A percentile compares a stretch with the other conserved stretches of the same genome.
Evolutionary conservation across 108 stramenopile species (phyloP).

Genomic region (Chaetoceros tenuissimus): DNA sequence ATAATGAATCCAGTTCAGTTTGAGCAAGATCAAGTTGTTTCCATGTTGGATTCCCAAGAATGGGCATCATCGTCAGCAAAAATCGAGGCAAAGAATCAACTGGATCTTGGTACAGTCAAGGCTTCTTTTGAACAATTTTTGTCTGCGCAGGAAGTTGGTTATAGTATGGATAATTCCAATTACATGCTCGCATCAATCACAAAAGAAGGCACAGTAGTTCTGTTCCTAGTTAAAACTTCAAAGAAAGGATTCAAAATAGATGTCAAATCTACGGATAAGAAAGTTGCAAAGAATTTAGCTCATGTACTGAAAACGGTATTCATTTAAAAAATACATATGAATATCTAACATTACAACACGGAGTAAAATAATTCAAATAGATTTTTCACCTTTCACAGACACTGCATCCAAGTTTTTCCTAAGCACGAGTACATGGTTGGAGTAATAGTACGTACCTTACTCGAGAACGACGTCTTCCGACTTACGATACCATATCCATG

Average conservation of each 20-base stretch:
- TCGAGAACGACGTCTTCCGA: too few species aligned
- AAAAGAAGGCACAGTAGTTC: slow-evolving; percentile 21
- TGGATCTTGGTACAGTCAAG: slow-evolving; percentile 11
- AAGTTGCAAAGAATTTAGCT: slow-evolving; percentile 24
- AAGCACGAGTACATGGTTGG: too few species aligned
- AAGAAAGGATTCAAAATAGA: slow-evolving; percentile 33
- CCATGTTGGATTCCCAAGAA: not conserved
- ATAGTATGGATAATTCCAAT: slow-evolving; percentile 12
- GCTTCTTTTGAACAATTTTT: slow-evolving; percentile 18
- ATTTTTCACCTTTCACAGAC: too few species aligned
- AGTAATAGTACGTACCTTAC: too few species aligned
- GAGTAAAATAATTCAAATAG: too few species aligned
- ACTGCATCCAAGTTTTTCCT: too few species aligned
- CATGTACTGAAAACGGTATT: slow-evolving; percentile 28
- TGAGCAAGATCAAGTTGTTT: not conserved
- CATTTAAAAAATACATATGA: too few species aligned
- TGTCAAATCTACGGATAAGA: slow-evolving; percentile 24
- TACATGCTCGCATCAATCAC: slow-evolving; percentile 30
- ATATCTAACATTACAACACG: too few species aligned
- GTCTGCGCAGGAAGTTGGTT: slow-evolving; percentile 16
- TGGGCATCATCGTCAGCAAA: slow-evolving; percentile 25
- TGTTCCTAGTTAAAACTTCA: slow-evolving; percentile 35
- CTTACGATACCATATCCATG: too few species aligned
- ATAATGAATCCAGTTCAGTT: not conserved
- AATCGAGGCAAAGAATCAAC: slow-evolving; percentile 5